Conservation (phyloP, 352 stramenopile genomes). For the Phytophthora macrochlamydospora region DNA sequence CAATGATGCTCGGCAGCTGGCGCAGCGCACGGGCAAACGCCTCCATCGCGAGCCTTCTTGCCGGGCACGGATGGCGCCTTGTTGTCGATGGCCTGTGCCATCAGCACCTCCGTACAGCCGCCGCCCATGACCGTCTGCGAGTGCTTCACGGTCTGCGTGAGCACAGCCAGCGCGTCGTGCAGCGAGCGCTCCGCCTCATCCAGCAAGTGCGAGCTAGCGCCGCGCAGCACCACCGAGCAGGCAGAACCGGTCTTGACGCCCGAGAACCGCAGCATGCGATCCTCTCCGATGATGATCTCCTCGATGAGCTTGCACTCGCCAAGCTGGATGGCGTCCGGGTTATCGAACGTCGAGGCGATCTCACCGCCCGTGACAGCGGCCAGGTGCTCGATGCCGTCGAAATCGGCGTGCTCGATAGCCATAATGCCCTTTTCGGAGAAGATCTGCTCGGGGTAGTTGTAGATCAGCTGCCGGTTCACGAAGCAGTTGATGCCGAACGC, state of each 20-base stretch:
- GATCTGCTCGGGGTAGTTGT: constrained; percentile 99
- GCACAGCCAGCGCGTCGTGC: constrained; percentile 98
- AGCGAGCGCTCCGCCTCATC: constrained; percentile 99
- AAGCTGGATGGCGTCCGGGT: constrained; percentile 95
- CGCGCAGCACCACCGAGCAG: constrained; percentile 95
- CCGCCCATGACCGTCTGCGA: constrained; percentile 97
- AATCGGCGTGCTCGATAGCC: constrained; percentile 99
- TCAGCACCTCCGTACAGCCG: constrained; percentile 97
- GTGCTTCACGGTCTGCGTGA: constrained; percentile 97
- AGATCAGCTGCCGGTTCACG: constrained; percentile 99
- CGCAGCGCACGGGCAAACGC: constrained; percentile 96
- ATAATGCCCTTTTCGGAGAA: constrained; percentile 99
- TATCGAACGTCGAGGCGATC: constrained; percentile 98
- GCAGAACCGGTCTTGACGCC: constrained; percentile 96
- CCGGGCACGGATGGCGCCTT: constrained; percentile 93
- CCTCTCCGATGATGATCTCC: constrained; percentile 99
- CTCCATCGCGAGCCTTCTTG: constrained; percentile 98
- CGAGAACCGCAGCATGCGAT: constrained; percentile 96
- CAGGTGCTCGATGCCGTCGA: constrained; percentile 99
- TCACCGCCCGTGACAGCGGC: constrained; percentile 96
- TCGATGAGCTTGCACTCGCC: constrained; percentile 98
- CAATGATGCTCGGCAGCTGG: constrained; percentile 98
- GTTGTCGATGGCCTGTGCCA: constrained; percentile 93
- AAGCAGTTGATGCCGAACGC: constrained; percentile 99
- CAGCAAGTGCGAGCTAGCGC: constrained; percentile 95